Base-by-base conservation (phyloP, 2,329 filamentous ascomycete genomes). In the Zymoseptoria pseudotritici region DNA sequence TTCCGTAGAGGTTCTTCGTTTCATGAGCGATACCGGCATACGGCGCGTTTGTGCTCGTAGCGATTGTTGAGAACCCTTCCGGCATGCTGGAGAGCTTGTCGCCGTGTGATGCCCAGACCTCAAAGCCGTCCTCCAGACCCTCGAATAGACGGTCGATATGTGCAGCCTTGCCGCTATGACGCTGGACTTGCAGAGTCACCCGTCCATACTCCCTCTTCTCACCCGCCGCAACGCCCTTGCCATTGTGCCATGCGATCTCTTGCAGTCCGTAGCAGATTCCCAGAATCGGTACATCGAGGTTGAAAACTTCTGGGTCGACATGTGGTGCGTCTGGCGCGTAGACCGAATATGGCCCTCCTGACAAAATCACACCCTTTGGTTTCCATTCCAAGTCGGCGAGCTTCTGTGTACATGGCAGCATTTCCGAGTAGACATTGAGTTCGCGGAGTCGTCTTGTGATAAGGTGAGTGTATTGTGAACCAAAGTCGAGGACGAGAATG, bases 331-430 rank as follows among this genome's bases (percentile, higher is more conserved):
- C 89, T 31, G 86, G 77, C 58, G 91, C 89, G 71, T 96, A 96
- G 57, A 97, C 92, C 2, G 88, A 92, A 74, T 84, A 87, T 13
- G 84, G 84, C 50, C 87, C 86, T 63, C 88, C 88, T 8, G 85
- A 88, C 9, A 92, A 78, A 59, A 96, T 88, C 65, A 97, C 86
- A 67, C 92, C 93, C 72, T 88, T 89, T 20, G 93, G 93, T 72
- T 86, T 91, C 80, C 83, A 96, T 53, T 80, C 73, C 36, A 96
- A 82, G 58, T 94, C 89, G 6, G 83, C 78, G 21, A 95, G 76
- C 79, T 93, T 93, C 69, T 88, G 86, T 53, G 88, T 95, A 76
- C 91, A 96, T 21, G 89, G 89, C 51, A 95, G 84, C 86, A 96
- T 88, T 78, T 96, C 91, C 63, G 86, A 86, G 79, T 89, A 96